These are phyloP conservation scores for Xenoacremonium recifei DNA, from an alignment of 2,329 filamentous ascomycete species.

Conservation along the genomic window DNA sequence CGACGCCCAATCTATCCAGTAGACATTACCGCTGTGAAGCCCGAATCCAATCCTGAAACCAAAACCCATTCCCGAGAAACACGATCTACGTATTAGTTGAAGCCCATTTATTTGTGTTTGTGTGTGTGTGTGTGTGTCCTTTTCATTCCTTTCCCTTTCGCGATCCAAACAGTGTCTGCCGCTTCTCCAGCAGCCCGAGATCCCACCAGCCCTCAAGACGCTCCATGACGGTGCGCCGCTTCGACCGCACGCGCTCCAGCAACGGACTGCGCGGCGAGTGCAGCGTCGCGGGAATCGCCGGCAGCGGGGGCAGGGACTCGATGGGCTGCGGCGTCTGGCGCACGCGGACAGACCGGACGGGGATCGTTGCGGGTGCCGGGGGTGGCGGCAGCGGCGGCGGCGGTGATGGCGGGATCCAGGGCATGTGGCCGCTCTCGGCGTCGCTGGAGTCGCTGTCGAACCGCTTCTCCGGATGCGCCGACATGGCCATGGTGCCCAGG, in stretches of 20 bases:
- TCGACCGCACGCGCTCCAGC: constrained; percentile 29
- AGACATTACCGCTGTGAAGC: constrained; percentile 26
- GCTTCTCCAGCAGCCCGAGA: constrained; percentile 46
- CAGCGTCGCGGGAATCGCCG: constrained; percentile 18
- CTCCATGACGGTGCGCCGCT: constrained; percentile 47
- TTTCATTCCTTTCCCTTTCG: no score
- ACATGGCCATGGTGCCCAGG: constrained; percentile 38
- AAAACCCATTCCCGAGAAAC: constrained; percentile 9
- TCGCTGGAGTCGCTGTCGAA: constrained; percentile 32
- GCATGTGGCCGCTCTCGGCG: constrained; percentile 25
- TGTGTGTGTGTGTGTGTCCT: no score
- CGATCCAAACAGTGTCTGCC: constrained; percentile 32
- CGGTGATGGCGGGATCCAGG: constrained; percentile 33
- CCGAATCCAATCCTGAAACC: no score
- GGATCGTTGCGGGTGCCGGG: constrained; percentile 39
- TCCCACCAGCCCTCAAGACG: constrained; percentile 57
- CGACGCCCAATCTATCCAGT: constrained; percentile 26
- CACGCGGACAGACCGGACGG: constrained; percentile 18
- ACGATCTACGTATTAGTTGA: constrained; percentile 3
- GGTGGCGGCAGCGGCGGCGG: no score
- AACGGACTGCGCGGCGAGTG: constrained; percentile 26
- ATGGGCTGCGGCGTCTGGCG: constrained; percentile 26
- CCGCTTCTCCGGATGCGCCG: constrained; percentile 27
- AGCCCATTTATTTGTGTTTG: no score
- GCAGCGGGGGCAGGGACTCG: constrained; percentile 29